Evolutionary conservation across 495 filamentous ascomycete genomes (phyloP), one percentile per base, ranked within the genome.

Genomic region (Aspergillus wentii): DNA sequence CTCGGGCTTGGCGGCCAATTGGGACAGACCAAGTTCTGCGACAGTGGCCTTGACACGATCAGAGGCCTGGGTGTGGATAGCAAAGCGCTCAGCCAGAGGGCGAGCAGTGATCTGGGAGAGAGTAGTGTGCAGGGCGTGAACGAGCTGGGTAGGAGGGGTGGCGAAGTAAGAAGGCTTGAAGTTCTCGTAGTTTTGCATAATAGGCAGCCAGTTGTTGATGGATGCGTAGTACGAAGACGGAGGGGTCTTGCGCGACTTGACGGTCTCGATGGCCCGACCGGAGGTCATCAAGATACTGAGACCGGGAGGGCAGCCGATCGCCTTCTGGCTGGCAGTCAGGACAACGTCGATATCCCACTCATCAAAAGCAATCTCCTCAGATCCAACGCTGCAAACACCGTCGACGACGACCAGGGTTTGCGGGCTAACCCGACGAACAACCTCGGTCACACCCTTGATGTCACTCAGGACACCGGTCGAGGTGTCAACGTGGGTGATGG

Each of bases 101-200:
- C 72, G 71, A 10, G 82, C 73, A 41, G 92, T 78, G 52, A 96
- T 94, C 58, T 95, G 88, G 23, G 60, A 79, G 18, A 98, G 72
- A n/a, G 90, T 81, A 15, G 92, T 96, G 71, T 98, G 86, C 28
- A 98, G 80, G 22, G 92, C 92, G 57, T 85, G 91, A 47, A 98
- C 74, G 27, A 98, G 80, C 65, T 98, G 92, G 5, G 92, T 94
- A 9, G 88, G 85, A 0, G 92, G 92, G 9, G 92, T 98, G 18
- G 92, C 92, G 59, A 98, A 98, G 71, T 98, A 98, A 9, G 88
- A 94, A 28, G 94, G 78, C 66, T 97, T 98, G 66, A 85, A 83
- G 49, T 86, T 86, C 69, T 98, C 92, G 68, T 98, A 98, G 60
- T 95, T 95, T 69, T 90, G 80, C 92, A 98, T 97, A 56, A 98